Conservation (phyloP, 2,329 filamentous ascomycete species). For the Lachnellula hyalina region DNA sequence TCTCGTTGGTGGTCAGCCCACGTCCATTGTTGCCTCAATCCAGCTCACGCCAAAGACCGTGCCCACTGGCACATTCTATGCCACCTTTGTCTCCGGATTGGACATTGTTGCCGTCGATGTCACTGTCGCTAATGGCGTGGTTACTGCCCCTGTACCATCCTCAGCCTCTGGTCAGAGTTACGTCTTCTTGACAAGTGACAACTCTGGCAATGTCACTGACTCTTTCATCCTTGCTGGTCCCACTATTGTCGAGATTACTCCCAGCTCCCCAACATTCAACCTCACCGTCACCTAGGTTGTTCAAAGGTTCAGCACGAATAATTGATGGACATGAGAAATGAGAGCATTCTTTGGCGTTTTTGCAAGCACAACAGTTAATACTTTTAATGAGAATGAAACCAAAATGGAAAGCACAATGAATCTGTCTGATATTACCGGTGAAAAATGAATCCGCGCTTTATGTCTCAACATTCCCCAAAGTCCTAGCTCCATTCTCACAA, state of each 20-base stretch:
- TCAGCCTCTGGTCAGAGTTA: slow-evolving; percentile 36
- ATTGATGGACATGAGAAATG: neutral
- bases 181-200: slow-evolving; percentile 36
- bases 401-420: neutral
- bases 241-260: slow-evolving; percentile 32
- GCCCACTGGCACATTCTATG: slow-evolving; percentile 28
- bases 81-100: slow-evolving; percentile 32
- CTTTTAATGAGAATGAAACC: neutral
- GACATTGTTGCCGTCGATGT: slow-evolving; percentile 33
- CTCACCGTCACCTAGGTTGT: slow-evolving; percentile 9
- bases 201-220: slow-evolving; percentile 33
- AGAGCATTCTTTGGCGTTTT: neutral
- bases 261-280: slow-evolving; percentile 24
- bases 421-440: too few relatives aligned
- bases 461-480: too few relatives aligned
- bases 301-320: neutral
- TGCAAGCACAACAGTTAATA: neutral
- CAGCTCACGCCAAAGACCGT: slow-evolving; percentile 24
- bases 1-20: slow-evolving; percentile 23
- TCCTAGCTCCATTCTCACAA: too few relatives aligned
- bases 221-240: slow-evolving; percentile 36
- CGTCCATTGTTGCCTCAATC: slow-evolving; percentile 17
- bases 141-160: slow-evolving; percentile 29
- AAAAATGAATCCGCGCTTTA: too few relatives aligned
- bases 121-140: slow-evolving; percentile 26